phyloP scores from a whole-genome alignment of 352 stramenopile species.

The Phytophthora melonis region DNA sequence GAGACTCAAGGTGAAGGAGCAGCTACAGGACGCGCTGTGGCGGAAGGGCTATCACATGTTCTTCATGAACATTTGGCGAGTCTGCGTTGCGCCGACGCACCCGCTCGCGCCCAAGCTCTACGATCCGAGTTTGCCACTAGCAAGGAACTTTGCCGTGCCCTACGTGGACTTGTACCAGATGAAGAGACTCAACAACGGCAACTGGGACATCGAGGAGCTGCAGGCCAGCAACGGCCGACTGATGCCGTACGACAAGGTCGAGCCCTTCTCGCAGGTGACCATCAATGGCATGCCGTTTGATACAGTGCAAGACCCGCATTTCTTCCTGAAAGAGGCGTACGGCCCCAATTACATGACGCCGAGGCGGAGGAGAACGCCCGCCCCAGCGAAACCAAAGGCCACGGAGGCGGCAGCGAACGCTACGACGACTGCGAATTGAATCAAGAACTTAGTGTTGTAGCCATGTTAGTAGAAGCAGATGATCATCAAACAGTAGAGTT shows the following conservation, averaged over 20 bases:
- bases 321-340: conserved; percentile 46
- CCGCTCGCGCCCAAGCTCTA: conserved; percentile 49
- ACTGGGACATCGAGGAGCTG: conserved; percentile 33
- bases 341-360: conserved; percentile 47
- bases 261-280: conserved; percentile 35
- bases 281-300: conserved; percentile 50
- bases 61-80: conserved; percentile 43
- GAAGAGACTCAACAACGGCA: conserved; percentile 16
- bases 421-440: conserved; percentile 20
- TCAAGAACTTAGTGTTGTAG: neutral
- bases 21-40: conserved; percentile 26
- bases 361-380: neutral
- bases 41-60: conserved; percentile 66
- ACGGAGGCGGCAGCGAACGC: conserved; percentile 23
- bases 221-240: conserved; percentile 20
- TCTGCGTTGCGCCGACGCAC: conserved; percentile 54
- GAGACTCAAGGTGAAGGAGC: conserved; percentile 9
- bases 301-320: conserved; percentile 43
- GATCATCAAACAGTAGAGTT: neutral
- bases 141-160: conserved; percentile 23
- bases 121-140: conserved; percentile 23
- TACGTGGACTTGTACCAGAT: conserved; percentile 58
- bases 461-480: neutral
- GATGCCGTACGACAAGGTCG: conserved; percentile 25
- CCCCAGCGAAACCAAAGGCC: neutral